Conservation (phyloP, 768 basidiomycete genomes). For the Pulveroboletus frians region DNA sequence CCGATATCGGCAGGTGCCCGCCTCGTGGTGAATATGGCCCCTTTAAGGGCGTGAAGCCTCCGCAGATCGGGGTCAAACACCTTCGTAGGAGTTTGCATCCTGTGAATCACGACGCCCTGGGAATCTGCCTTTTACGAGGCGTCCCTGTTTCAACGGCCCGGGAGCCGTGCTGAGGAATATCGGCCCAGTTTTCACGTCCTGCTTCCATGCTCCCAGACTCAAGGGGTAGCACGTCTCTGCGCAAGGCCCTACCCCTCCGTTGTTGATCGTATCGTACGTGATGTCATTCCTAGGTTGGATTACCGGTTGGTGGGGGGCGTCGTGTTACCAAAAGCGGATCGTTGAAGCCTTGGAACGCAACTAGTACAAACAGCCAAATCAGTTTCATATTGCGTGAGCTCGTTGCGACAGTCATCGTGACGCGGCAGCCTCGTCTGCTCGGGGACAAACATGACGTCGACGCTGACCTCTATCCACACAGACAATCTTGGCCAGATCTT, state of each 20-base stretch:
- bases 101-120: too few species aligned
- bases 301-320: neutral
- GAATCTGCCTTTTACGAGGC: too few species aligned
- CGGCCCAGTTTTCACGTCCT: too few species aligned
- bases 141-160: too few species aligned
- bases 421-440: slow-evolving; percentile 4
- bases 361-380: slow-evolving; percentile 26
- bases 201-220: too few species aligned
- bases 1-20: slow-evolving; percentile 17
- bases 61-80: slow-evolving; percentile 12
- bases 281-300: too few species aligned
- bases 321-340: slow-evolving; percentile 10
- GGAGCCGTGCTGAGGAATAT: too few species aligned
- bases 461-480: slow-evolving; percentile 48
- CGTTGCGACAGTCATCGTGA: slow-evolving; percentile 3
- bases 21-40: neutral
- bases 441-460: slow-evolving; percentile 53
- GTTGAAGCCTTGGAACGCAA: slow-evolving; percentile 22
- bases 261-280: neutral
- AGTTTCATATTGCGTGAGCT: neutral
- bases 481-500: slow-evolving; percentile 68
- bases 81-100: slow-evolving; percentile 34
- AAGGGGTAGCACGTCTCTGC: too few species aligned
- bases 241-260: neutral
- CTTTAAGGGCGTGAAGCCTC: neutral